These are phyloP conservation scores for Coemansia sp. DNA, from an alignment of 192 early-diverging fungal genomes.

Conservation along the genomic window DNA sequence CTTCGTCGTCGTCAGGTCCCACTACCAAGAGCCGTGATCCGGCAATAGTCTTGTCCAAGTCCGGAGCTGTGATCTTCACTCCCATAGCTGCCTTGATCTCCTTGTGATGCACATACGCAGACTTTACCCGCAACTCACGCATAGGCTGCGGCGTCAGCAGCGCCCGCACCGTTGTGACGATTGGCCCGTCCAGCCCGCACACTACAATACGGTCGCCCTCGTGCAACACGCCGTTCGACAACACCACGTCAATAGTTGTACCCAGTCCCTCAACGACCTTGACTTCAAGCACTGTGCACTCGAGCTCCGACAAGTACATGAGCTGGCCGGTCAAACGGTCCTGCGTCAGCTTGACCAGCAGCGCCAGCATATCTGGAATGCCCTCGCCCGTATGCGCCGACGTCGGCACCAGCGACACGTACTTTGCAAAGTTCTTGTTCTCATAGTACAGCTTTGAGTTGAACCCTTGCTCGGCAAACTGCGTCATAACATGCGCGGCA, in stretches of 20 bases:
- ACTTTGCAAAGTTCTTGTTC: conserved; percentile 92
- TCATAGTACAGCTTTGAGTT: conserved; percentile 92
- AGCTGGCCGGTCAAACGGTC: conserved; percentile 89
- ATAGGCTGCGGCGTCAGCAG: conserved; percentile 99
- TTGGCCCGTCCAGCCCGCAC: conserved; percentile 91
- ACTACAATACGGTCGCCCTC: conserved; percentile 96
- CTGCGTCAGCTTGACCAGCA: conserved; percentile 91
- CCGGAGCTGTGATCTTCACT: conserved; percentile 92
- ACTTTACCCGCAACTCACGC: conserved; percentile 96
- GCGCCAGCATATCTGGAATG: conserved; percentile 93
- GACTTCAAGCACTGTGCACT: conserved; percentile 98
- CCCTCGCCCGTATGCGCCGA: conserved; percentile 99
- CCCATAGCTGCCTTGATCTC: conserved; percentile 94
- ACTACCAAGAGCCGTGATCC: conserved; percentile 81
- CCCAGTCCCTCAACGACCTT: conserved; percentile 99
- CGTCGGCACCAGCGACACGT: conserved; percentile 95
- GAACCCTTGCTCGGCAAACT: conserved; percentile 95
- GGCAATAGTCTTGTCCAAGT: conserved; percentile 94
- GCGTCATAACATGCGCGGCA: conserved; percentile 71
- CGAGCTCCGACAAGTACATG: conserved; percentile 95
- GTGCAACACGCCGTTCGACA: conserved; percentile 90
- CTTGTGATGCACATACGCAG: conserved; percentile 94
- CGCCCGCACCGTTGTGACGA: conserved; percentile 89
- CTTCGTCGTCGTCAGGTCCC: conserved; percentile 94
- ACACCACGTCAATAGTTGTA: conserved; percentile 95